Base-by-base conservation (phyloP, 2,329 filamentous ascomycete genomes). In the Alternaria sp. region DNA sequence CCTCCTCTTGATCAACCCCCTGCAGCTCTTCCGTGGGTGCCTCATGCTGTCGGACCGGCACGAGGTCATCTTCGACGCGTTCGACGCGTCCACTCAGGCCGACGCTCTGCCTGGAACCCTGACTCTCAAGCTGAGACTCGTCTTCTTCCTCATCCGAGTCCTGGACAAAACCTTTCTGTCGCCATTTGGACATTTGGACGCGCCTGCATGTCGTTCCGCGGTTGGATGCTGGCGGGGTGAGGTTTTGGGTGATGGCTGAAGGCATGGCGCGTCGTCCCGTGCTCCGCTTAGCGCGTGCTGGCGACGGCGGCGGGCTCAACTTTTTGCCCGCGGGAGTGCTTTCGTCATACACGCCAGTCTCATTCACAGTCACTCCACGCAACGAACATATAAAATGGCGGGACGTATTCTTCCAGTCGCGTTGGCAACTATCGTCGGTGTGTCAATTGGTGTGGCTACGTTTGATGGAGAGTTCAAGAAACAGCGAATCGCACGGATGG, bases 111-210 rank as follows among this genome's bases (percentile, higher is more conserved):
- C 54, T 65, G 5, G 63, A 65, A 25, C 30, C n/a, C 58, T 73
- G 71, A 28, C 58, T 75, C 47, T 78, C 76, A 33, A 78, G 28
- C 54, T 77, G 71, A 14, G 61, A 66, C 41, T 75, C 72, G 18
- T 78, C 76, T 50, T 83, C 82, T 55, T 85, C 83, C 60, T 84
- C 84, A 78, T 85, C 84, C 63, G 84, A 85, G 74, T 85, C 84
- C 76, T 78, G 79, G 67, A 85, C 84, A 76, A 81, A 84, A 69
- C 83, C 83, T 75, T 76, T 80, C 70, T 80, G 76, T 70, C 82
- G 80, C 84, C 84, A 85, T 78, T 77, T 76, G 76, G 79, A 83
- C 84, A 85, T 85, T 81, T 74, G 76, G 71, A 64, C 71, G 58
- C 49, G 65, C 70, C 69, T 71, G 73, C 79, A 81, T 81, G 58